phyloP scores from a whole-genome alignment of 1,139 yeast species.

The Pichia sp. region DNA sequence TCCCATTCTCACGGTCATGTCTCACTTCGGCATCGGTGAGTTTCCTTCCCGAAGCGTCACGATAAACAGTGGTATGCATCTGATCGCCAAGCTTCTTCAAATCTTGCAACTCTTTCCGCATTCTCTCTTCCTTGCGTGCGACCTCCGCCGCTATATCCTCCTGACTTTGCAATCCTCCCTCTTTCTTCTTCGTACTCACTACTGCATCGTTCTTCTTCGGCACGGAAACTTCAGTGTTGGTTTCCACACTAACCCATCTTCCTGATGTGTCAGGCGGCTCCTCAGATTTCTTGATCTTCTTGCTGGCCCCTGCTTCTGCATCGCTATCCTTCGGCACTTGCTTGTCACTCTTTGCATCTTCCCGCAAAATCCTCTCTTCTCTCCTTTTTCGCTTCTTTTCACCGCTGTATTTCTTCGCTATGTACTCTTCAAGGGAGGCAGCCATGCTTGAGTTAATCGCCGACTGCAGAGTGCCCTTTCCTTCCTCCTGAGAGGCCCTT shows the following conservation, averaged over 20 bases:
- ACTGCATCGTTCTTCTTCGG: constrained; percentile 13
- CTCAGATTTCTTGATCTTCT: background rate
- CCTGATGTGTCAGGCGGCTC: background rate
- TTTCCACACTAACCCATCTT: background rate
- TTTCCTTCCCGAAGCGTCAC: constrained; percentile 54
- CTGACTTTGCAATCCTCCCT: constrained; percentile 17
- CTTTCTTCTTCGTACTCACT: constrained; percentile 5
- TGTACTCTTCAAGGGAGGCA: constrained; percentile 1
- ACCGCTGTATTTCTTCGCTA: constrained; percentile 10
- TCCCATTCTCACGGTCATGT: background rate
- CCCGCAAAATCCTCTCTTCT: background rate
- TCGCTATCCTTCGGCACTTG: background rate
- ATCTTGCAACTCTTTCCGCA: constrained; percentile 24
- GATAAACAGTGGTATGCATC: constrained; percentile 41
- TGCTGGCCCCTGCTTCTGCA: background rate
- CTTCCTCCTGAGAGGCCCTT: background rate
- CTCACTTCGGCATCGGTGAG: constrained; percentile 1
- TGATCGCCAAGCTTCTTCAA: background rate
- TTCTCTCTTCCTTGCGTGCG: constrained; percentile 12
- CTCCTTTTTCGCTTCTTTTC: constrained; percentile 16
- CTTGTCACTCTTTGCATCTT: background rate
- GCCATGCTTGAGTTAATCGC: background rate
- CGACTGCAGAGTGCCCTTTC: too few relatives aligned
- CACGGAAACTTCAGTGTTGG: background rate
- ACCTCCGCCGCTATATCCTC: constrained; percentile 23